Base-by-base conservation (phyloP, 2,329 filamentous ascomycete species). In the Aspergillus intermedius region DNA sequence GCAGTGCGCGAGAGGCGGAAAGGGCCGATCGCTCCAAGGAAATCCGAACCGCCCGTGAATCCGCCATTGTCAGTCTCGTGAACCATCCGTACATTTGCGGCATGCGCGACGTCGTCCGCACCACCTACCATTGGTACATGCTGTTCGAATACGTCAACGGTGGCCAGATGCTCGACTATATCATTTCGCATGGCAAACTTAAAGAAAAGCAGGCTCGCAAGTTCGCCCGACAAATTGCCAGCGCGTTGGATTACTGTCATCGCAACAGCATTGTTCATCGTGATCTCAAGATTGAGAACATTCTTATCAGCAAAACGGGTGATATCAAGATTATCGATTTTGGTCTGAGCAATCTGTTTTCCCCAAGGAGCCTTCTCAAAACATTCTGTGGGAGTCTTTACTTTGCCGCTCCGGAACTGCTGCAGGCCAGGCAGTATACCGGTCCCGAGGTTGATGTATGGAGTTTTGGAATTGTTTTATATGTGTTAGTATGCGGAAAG, bases 281-380 rank as follows among this genome's bases (percentile, higher is more conserved):
- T 45, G 93, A 98, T 66, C 73, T 98, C 57, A 98, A 98, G 77
- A 98, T 98, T 58, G 93, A 97, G 70, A 98, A 98, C 66, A 98
- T 98, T 47, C 80, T 98, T 52, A 98, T 98, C 73, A 96, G 90
- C 77, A 97, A 97, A 76, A 96, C 88, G 2, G 93, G 93, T 37
- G 93, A 98, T 65, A 98, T 98, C 71, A 97, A 97, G 68, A 97
- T 98, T 61, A 98, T 98, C 59, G 93, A 98, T 66, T 98, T 98
- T 68, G 93, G 91, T 25, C 77, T 98, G 47, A 97, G 91, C 74
- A 98, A 98, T 62, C 80, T 97, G 4, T 98, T 96, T 69, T 85
- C 89, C 5, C 93, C 93, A 0, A 79, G 84, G 41, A 81, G 80
- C 53, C 85, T 94, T 54, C 78, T 97, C 49, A 96, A 95, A 73